These are phyloP conservation scores for Perkinsela sp. DNA, from an alignment of 208 protist species.

Conservation along the genomic window DNA sequence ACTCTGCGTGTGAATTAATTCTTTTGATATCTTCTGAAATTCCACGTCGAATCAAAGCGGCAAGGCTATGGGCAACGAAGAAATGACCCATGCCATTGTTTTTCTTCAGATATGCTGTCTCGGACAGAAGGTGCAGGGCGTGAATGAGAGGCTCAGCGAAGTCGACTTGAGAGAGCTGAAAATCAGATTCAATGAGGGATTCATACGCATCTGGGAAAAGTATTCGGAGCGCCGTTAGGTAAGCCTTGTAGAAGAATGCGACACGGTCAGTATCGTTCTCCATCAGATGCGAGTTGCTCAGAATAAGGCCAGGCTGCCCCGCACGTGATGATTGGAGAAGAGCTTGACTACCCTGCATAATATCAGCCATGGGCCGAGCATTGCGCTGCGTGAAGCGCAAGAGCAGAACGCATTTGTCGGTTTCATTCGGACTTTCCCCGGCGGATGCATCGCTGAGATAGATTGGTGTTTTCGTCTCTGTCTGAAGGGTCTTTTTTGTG, in stretches of 20 bases:
- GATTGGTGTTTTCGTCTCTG: neutral
- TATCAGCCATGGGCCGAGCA: neutral
- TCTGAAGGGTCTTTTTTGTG: neutral
- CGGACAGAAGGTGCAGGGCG: neutral
- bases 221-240: neutral
- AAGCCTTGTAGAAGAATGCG: neutral
- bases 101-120: neutral
- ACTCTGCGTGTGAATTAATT: neutral
- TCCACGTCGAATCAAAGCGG: neutral
- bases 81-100: neutral
- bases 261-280: neutral
- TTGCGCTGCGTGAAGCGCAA: neutral
- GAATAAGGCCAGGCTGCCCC: no score
- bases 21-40: neutral
- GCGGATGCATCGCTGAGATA: neutral
- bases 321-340: no score
- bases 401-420: neutral
- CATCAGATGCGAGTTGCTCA: neutral
- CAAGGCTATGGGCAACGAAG: neutral
- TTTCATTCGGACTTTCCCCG: neutral
- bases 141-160: neutral
- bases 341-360: neutral
- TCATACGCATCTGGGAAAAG: neutral
- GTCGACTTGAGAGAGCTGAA: neutral
- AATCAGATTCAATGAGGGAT: neutral